Conservation (phyloP, 768 basidiomycete species). For the Erythrobasidium yunnanense region DNA sequence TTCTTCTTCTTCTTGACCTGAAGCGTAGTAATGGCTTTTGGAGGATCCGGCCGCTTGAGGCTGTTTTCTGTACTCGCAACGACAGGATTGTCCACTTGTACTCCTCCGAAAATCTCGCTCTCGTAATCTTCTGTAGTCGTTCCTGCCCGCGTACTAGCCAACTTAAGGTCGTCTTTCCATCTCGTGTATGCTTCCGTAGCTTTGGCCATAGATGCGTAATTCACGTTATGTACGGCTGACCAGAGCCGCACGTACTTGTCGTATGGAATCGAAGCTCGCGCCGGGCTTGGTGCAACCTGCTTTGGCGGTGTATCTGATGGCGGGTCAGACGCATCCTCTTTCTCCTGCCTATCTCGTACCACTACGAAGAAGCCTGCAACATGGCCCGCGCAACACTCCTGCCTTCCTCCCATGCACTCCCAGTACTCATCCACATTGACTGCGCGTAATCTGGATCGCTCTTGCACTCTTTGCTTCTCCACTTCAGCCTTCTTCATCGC, state of each 20-base stretch:
- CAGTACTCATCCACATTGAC: conserved; percentile 66
- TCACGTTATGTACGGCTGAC: conserved; percentile 35
- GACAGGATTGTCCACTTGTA: conserved; percentile 4
- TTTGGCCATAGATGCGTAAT: conserved; percentile 27
- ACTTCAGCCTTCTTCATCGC: conserved; percentile 20
- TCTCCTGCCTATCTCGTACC: conserved; percentile 32
- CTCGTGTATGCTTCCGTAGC: background rate
- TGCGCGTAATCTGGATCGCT: conserved; percentile 26
- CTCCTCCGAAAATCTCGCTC: background rate
- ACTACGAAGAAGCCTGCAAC: conserved; percentile 87
- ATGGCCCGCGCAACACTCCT: conserved; percentile 82
- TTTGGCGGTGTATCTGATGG: background rate
- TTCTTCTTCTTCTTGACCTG: conserved; percentile 26
- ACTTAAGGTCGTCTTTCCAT: conserved; percentile 2
- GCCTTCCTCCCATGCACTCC: conserved; percentile 92
- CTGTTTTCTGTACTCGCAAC: background rate
- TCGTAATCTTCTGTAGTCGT: background rate
- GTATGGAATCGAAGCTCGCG: conserved; percentile 13
- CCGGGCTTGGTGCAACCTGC: background rate
- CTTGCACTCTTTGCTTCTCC: conserved; percentile 27
- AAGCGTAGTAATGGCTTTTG: conserved; percentile 12
- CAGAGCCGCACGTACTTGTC: conserved; percentile 33
- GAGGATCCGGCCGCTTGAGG: conserved; percentile 12
- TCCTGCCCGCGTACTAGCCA: background rate
- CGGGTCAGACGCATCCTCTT: background rate